Base-by-base conservation (phyloP, 768 basidiomycete genomes). In the Kockovaella imperatae region DNA sequence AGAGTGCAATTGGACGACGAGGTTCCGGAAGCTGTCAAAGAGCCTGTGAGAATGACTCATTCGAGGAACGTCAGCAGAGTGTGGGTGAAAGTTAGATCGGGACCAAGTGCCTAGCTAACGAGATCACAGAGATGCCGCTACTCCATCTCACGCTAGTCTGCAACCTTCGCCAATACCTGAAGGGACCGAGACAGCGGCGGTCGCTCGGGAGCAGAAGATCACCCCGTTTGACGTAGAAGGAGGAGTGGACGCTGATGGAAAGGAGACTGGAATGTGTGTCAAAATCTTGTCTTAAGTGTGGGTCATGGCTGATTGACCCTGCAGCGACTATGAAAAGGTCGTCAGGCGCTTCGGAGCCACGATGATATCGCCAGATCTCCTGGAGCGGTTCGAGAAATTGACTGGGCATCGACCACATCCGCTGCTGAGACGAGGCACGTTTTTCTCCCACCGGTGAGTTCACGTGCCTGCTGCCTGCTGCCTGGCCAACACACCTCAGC, bases 191-290 rank as follows among this genome's bases (percentile, higher is more conserved):
- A 11, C 36, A 5, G 14, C 49, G 35, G 20, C 31, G 28, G 17
- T 43, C 10, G 26, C 47, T 28, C 44, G 59, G 17, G 81, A 77
- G 15, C 91, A 96, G 70, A 77, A 89, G 45, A 83, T 99, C 36
- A 97, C 95, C 0, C 95, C 95, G 14, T 99, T 95, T 87, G 89
- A 96, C 57, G 95, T 97, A 5, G 84, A 93, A 59, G 95, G 93
- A 43, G 83, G 81, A 24, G 83, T 95, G 8, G 80, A 86, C 4
- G 78, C 74, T 18, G 88, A 95, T 60, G 95, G 95, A 47, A 83
- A 85, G 63, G 52, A 59, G 15, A 42, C 67, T 11, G 71, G 65
- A 83, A 95, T 74, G 82, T 73, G 29, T 52, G 73, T 53, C 32
- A 18, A 4, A 23, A 17, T 26, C 32, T 30, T 28, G 17, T 29